Base-by-base conservation (phyloP, 805 yeast species). In the Candida adriatica region DNA sequence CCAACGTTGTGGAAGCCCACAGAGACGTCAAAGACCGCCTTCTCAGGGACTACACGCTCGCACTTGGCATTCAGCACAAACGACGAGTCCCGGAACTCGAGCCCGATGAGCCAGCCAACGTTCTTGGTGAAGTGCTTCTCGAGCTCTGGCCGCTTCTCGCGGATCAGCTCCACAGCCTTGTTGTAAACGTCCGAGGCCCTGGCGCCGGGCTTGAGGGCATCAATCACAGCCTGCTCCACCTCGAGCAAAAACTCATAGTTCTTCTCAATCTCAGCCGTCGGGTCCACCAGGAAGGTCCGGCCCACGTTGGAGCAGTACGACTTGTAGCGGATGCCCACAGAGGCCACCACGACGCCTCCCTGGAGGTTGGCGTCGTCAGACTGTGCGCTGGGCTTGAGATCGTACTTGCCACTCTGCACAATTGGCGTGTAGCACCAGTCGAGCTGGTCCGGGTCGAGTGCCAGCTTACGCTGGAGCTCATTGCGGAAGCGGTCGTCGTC, bases 361-460 rank as follows among this genome's bases (percentile, higher is more conserved):
- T 71, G 69, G 31, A 81, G 62, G 43, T 70, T 73, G 27, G 73
- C 72, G 38, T 74, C 70, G 31, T 74, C 73, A 1, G 95, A 79
- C 35, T 77, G 73, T 1, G 94, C 95, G 35, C 90, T 77, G 26
- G 94, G 88, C 48, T 71, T 78, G 50, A 88, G 64, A 56, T 87
- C 95, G 51, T 77, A 88, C 34, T 76, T 75, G 21, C 85, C 86
- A 45, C 94, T 80, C 61, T 86, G 94, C 32, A 87, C 70, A 31
- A 87, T 83, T 18, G 97, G 96, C 34, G 87, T 75, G 56, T 84
- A 86, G 43, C 94, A 83, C 96, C 96, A 90, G 55, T 90, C 97
- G 14, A 90, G 61, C 41, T 75, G 72, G 39, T 73, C 75, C 5
- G 79, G 64, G 48, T 86, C 94, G 39, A 87, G 80, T 33, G 81